Conservation (phyloP, 1,139 yeast genomes). For the Geotrichum fermentans region DNA sequence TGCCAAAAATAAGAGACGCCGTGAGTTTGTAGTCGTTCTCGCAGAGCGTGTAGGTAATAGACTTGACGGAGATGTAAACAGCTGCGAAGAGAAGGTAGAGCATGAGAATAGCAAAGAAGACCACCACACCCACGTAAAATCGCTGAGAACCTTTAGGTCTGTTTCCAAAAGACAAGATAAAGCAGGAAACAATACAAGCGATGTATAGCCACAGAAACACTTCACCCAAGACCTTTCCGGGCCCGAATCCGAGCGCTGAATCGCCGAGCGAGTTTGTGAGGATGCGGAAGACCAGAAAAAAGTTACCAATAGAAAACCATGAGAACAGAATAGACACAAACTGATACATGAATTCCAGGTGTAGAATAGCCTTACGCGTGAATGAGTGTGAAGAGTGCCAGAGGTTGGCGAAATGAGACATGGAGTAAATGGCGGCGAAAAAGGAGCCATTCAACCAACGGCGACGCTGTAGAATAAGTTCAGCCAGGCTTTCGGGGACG, state of each 20-base stretch:
- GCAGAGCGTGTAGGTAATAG: slow-evolving; percentile 47
- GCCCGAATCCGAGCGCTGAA: slow-evolving; percentile 50
- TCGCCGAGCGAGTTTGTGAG: slow-evolving; percentile 65
- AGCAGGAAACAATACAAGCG: slow-evolving; percentile 83
- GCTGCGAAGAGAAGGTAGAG: slow-evolving; percentile 89
- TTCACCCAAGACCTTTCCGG: slow-evolving; percentile 74
- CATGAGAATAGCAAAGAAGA: slow-evolving; percentile 89
- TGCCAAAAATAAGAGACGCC: slow-evolving; percentile 50
- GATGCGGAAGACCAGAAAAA: slow-evolving; percentile 70
- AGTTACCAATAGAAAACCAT: slow-evolving; percentile 76
- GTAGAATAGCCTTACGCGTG: slow-evolving; percentile 56
- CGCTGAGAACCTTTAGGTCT: slow-evolving; percentile 87
- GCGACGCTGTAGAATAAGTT: slow-evolving; percentile 70
- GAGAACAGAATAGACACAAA: slow-evolving; percentile 60
- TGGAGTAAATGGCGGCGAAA: slow-evolving; percentile 74
- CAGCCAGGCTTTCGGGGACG: slow-evolving; percentile 70
- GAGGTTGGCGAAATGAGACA: slow-evolving; percentile 63
- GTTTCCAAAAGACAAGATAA: slow-evolving; percentile 88
- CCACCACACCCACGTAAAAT: slow-evolving; percentile 76
- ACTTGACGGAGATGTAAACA: slow-evolving; percentile 70
- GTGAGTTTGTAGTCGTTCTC: slow-evolving; percentile 44
- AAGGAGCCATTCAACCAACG: slow-evolving; percentile 85
- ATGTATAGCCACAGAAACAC: slow-evolving; percentile 85
- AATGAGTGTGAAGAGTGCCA: slow-evolving; percentile 68
- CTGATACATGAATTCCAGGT: slow-evolving; percentile 68